Conservation (phyloP, 2,329 filamentous ascomycete species). For the Pseudocercospora fuligena region DNA sequence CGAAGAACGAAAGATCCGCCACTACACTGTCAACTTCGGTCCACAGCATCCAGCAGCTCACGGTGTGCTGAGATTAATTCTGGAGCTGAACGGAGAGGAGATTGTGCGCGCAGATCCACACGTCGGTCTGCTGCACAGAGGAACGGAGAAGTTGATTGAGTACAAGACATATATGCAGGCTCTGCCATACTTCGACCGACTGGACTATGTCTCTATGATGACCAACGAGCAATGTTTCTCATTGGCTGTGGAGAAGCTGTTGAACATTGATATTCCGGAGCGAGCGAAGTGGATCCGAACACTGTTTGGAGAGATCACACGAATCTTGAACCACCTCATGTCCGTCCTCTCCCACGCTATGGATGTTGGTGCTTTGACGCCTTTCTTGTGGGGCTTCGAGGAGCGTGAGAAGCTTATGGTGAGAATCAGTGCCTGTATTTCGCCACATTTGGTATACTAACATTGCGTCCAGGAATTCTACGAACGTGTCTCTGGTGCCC, state of each 20-base stretch:
- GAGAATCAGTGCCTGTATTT: slow-evolving; percentile 42
- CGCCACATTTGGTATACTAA: slow-evolving; percentile 13
- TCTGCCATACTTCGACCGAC: slow-evolving; percentile 95
- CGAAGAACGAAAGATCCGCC: slow-evolving; percentile 83
- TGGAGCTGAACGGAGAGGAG: slow-evolving; percentile 97
- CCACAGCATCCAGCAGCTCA: slow-evolving; percentile 98
- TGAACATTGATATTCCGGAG: slow-evolving; percentile 95
- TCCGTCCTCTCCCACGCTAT: slow-evolving; percentile 95
- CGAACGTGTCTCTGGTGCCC: slow-evolving; percentile 96
- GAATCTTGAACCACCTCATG: slow-evolving; percentile 97
- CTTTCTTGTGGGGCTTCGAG: slow-evolving; percentile 99
- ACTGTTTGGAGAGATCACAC: slow-evolving; percentile 91
- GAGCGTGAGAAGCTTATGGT: slow-evolving; percentile 99
- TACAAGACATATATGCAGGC: slow-evolving; percentile 99
- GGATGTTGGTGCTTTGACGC: slow-evolving; percentile 97
- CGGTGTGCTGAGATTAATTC: slow-evolving; percentile 94
- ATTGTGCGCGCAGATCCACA: slow-evolving; percentile 96
- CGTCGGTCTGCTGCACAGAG: slow-evolving; percentile 92
- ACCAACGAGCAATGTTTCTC: slow-evolving; percentile 99
- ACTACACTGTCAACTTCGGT: slow-evolving; percentile 99
- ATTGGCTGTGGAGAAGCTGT: slow-evolving; percentile 93
- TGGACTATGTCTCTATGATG: slow-evolving; percentile 99
- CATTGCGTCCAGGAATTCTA: slow-evolving; percentile 82
- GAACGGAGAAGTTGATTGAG: slow-evolving; percentile 99
- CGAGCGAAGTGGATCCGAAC: slow-evolving; percentile 97